Base-by-base conservation (phyloP, 768 basidiomycete genomes). In the Lactarius indigo region DNA sequence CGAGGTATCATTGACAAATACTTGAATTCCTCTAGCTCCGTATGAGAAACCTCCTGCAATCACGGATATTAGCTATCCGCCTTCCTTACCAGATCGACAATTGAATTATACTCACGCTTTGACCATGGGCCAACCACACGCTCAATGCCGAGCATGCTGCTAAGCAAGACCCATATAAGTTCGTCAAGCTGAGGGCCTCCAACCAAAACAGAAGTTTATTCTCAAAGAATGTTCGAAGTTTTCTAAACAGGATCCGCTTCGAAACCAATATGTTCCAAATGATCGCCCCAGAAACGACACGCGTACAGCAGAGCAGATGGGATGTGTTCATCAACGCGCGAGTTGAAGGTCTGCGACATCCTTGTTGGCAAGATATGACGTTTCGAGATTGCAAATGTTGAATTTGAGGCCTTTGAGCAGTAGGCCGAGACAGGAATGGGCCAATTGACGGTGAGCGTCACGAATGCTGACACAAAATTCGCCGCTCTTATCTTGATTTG, bases 361-460 rank as follows among this genome's bases (percentile, higher is more conserved):
- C 3, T 50, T 20, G 47, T 61, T 61, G 3, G 44, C 17, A 7
- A 28, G 42, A 37, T 50, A 47, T n/a, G 61, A 61, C 2, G 39
- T 30, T 9, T 61, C 61, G 20, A 61, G 61, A 28, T 33, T 12
- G 7, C 61, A 61, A 28, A 61, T 61, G 12, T 61, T 61, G 47
- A 61, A 61, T 8, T 44, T 41, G 42, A 61, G 47, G n/a, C 8
- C 15, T 4, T 31, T 2, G 5, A 50, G 18, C 18, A 61, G 30
- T 8, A 33, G 7, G 5, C 17, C 39, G 23, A 60, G 37, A 39
- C 37, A 39, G 15, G 39, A 39, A 39, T 31, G 57, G 2, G 57
- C 57, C 26, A 57, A 31, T 17, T 37, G 28, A 20, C n/a, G 33
- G 30, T 60, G 59, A 8, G 59, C 39, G 1, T 60, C n/a, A 10